A percentile compares a stretch with the other conserved stretches of the same genome.
Evolutionary conservation across 2,329 filamentous ascomycete genomes (phyloP).

Genomic region (Diaporthe velutina): DNA sequence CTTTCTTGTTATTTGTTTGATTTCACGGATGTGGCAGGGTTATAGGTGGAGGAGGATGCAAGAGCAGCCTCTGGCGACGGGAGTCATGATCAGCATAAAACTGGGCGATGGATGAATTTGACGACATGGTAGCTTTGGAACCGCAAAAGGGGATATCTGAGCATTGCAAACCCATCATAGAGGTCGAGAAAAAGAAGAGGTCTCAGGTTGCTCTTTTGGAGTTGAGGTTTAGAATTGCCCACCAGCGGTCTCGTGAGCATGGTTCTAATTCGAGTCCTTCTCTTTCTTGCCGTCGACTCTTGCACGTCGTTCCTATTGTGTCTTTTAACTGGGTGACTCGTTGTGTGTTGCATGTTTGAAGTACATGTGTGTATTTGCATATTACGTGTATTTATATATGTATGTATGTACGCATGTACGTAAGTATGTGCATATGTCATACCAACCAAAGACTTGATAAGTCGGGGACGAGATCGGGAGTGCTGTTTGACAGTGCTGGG

Average conservation of each 20-base stretch:
- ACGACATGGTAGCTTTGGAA: conserved; percentile 18
- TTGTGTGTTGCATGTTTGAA: background rate
- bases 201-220: conserved; percentile 32
- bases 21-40: background rate
- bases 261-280: conserved; percentile 6
- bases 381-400: background rate
- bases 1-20: conserved; percentile 8
- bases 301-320: background rate
- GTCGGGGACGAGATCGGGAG: background rate
- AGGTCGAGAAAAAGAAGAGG: conserved; percentile 33
- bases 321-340: background rate
- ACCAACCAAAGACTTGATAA: background rate
- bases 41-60: background rate
- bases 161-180: conserved; percentile 33
- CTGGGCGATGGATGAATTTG: conserved; percentile 33
- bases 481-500: background rate
- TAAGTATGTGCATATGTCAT: background rate
- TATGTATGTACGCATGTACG: background rate
- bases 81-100: conserved; percentile 24
- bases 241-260: conserved; percentile 1
- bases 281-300: background rate
- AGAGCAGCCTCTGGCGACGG: conserved; percentile 15
- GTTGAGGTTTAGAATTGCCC: conserved; percentile 36
- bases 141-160: conserved; percentile 20
- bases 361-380: background rate